Evolutionary conservation across 2,329 filamentous ascomycete species (phyloP), one percentile per base, ranked within the genome.

Genomic region (Chrysosporium keratinophilum): DNA sequence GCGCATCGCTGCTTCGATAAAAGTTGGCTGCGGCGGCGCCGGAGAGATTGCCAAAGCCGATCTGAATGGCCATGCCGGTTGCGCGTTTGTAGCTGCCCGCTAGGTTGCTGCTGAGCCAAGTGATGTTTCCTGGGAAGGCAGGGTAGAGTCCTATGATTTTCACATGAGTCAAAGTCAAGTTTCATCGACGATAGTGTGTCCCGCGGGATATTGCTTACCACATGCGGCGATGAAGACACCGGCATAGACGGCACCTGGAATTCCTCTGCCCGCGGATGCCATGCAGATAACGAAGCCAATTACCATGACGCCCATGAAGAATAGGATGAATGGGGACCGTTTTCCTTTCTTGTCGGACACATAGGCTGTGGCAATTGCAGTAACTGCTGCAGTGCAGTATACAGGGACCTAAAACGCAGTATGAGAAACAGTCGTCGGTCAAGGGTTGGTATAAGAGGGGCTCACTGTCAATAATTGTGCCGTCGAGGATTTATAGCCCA

Each of bases 11-110:
- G 0, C 65, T 55, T 10, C 83, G 76, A 61, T 87, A 88, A 61
- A 87, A 86, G 61, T 87, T 87, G 4, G 81, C 83, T 0, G 83
- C 81, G 78, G 87, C 84, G 1, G 82, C 67, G 52, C 69, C 69
- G 12, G 66, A 62, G 39, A 72, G 55, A 49, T 84, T 84, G 0
- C 81, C 82, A 12, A 81, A 60, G 0, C 78, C 78, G 48, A 85
- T 83, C 41, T 82, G 79, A 11, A 85, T 69, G 0, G 81, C 82
- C 76, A 84, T 84, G 1, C 81, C 82, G 0, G 76, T 78, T 7
- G 76, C 77, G 4, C 82, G 74, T 57, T 76, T 76, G 47, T 72
- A 71, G 10, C 81, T 75, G 0, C 82, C 81, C 1, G 73, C 74
- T 1, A 81, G 75, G 54, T 83, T 81, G 55, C 77, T 78, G 1